Base-by-base conservation (phyloP, 345 rosid genomes). In the Populus deltoides region DNA sequence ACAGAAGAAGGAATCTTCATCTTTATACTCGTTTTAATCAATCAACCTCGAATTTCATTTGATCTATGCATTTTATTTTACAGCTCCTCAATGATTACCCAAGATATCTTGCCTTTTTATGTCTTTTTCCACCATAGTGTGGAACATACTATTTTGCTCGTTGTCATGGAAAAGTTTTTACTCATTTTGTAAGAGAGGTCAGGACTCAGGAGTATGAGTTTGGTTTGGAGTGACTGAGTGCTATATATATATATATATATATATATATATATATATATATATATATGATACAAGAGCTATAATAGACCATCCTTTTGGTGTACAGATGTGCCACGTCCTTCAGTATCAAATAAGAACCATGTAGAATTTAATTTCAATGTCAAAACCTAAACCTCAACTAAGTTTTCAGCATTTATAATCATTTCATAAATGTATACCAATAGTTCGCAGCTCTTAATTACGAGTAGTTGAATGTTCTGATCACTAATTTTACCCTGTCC, bases 251-350 rank as follows among this genome's bases (percentile, higher is more conserved):
- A 29, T 29, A 29, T 29, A 29, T 29, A 29, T 29, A 29, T 29
- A 29, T 29, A 29, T 29, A 29, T 29, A 29, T 29, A 29, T 29
- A 29, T 29, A 29, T 29, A 29, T 29, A 29, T 29, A 2, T 25
- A 25, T 66, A 8, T 66, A 8, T 22, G 51, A 35, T 71, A 36
- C 65, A 66, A 53, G n/a, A 35, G n/a, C 3, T 24, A 35, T 31
- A 6, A 59, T 27, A 70, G 71, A 67, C 65, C 22, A 29, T 33
- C 70, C 70, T 39, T 63, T 57, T 49, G 66, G 53, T 66, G 49
- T 86, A 86, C 88, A 95, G 99, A 27, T 91, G 72, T 95, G 97
- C 85, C 99, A 95, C 81, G 96, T 91, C 81, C 90, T 90, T 81
- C 97, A 93, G 80, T 89, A 87, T 36, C 77, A 93, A 73, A 31